These are phyloP conservation scores for Camelina laxa DNA, from an alignment of 345 rosid genomes.

Conservation along the genomic window DNA sequence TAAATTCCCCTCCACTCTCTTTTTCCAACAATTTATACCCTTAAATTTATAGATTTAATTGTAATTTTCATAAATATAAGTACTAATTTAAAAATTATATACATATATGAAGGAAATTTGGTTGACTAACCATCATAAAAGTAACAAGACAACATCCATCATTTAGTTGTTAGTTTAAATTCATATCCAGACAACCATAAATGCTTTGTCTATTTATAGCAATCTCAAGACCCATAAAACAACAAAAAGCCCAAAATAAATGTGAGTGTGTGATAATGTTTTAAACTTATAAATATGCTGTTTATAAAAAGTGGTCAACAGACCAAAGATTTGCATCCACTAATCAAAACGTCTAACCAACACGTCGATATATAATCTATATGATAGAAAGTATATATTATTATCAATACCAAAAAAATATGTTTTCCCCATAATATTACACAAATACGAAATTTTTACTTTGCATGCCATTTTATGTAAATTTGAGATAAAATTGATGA, in stretches of 20 bases:
- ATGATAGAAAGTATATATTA: not conserved
- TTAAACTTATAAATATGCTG: not conserved
- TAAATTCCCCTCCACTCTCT: too few relatives aligned
- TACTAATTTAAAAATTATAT: too few relatives aligned
- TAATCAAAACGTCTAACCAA: slow-evolving; percentile 11
- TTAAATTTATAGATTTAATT: too few relatives aligned
- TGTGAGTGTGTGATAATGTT: not conserved
- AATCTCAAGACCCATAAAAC: not conserved
- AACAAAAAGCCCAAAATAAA: not conserved
- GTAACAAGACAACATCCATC: too few relatives aligned
- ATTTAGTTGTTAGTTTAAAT: too few relatives aligned
- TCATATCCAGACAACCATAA: too few relatives aligned
- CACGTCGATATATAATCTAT: not conserved
- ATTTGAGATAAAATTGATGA: too few relatives aligned
- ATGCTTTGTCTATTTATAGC: slow-evolving; percentile 4
- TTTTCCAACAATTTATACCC: too few relatives aligned
- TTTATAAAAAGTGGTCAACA: slow-evolving; percentile 11
- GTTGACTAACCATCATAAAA: too few relatives aligned
- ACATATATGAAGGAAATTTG: too few relatives aligned
- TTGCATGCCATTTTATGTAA: too few relatives aligned
- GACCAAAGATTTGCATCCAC: slow-evolving; percentile 28
- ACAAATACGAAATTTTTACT: not conserved
- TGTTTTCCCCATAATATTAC: not conserved
- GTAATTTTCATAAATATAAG: too few relatives aligned
- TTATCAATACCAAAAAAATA: not conserved